These are phyloP conservation scores for Cryptococcus amylolentus DNA, from an alignment of 1,284 basidiomycete species.

Conservation along the genomic window DNA sequence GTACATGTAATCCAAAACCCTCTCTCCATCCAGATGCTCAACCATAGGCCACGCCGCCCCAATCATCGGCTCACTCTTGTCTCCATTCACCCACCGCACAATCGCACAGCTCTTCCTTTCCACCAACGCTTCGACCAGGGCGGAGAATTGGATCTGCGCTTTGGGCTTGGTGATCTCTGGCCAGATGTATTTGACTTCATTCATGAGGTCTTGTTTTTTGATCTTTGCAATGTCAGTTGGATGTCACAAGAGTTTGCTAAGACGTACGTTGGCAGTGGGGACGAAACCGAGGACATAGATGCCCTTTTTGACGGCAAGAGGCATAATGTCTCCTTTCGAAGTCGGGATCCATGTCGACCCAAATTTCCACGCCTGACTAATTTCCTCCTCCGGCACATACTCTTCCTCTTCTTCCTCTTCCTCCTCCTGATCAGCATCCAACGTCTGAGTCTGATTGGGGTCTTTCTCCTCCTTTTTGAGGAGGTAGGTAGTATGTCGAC, in stretches of 20 bases:
- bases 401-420: constrained; percentile 46
- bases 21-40: constrained; percentile 41
- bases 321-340: constrained; percentile 70
- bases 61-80: constrained; percentile 48
- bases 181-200: constrained; percentile 85
- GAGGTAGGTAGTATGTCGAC: constrained; percentile 40
- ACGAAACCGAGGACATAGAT: constrained; percentile 88
- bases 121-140: constrained; percentile 76
- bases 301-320: constrained; percentile 68
- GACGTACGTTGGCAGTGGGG: constrained; percentile 40
- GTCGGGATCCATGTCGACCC: constrained; percentile 83
- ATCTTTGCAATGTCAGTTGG: constrained; percentile 54
- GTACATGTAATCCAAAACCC: constrained; percentile 67
- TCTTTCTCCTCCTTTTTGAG: constrained; percentile 24
- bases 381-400: constrained; percentile 44
- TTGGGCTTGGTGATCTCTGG: constrained; percentile 64
- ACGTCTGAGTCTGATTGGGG: background rate
- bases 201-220: constrained; percentile 74
- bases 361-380: constrained; percentile 77
- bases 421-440: background rate
- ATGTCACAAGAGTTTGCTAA: background rate
- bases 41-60: background rate
- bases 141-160: constrained; percentile 79
- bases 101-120: constrained; percentile 67
- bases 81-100: constrained; percentile 61